Evolutionary conservation across 106 monocot genomes (phyloP), one percentile per base, ranked within the genome.

Genomic region (Cymbidium sinense): DNA sequence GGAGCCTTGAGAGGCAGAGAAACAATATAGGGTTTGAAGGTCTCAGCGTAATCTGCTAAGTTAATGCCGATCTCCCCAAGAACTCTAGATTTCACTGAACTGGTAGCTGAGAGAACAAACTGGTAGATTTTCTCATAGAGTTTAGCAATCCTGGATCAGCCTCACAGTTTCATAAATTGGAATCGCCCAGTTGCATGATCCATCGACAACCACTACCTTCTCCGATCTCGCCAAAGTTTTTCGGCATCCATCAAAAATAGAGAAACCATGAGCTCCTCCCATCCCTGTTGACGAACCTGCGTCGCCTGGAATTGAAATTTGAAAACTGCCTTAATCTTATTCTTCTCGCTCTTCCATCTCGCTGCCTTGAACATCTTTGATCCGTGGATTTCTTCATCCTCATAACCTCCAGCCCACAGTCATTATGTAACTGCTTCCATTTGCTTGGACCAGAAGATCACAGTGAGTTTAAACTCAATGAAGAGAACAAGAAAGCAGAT

Each of bases 321-420:
- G 92, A 99, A 95, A 51, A 89, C 88, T 23, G 87, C 99, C 52
- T 88, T 95, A 90, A 89, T 85, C 87, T 81, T 94, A 92, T 86
- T 92, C 90, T 79, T 95, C 76, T 92, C 99, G 79, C 82, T 88
- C 80, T 85, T 85, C 99, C 99, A 95, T 82, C 88, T 87, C 7
- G 83, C 80, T 50, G 88, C 62, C 77, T 87, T 99, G 83, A 95
- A 95, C 99, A 99, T 99, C 75, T 86, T 86, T 44, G 70, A 67
- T 67, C 67, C 1, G 67, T 23, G 15, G 13, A 33, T 33, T 67
- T 15, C 30, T n/a, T n/a, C n/a, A 15, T 31, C 30, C 67, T 30
- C 67, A 67, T 33, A 67, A 37, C 37, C 21, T 71, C 39, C 7
- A n/a, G 20, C 21, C 36, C 37, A 39, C 21, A 10, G 37, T 39